Conservation (phyloP, 768 basidiomycete species). For the Hysterangium stoloniferum region DNA sequence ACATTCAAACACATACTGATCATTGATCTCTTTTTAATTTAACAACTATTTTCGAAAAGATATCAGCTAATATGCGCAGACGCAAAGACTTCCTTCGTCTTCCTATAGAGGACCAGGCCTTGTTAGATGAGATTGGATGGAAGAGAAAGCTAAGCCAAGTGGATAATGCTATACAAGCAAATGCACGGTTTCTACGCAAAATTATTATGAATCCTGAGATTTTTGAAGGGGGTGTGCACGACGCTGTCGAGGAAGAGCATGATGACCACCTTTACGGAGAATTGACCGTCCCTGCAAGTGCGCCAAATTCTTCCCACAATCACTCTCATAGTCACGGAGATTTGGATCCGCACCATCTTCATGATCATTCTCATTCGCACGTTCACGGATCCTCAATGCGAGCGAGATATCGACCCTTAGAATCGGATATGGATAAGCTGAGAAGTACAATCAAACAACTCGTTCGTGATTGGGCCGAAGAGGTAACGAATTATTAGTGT, state of each 20-base stretch:
- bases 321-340: slow-evolving; percentile 18
- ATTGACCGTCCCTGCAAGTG: not conserved
- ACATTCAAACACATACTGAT: not conserved
- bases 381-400: slow-evolving; percentile 19
- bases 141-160: slow-evolving; percentile 70
- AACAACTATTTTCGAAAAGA: slow-evolving; percentile 25
- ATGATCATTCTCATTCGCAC: slow-evolving; percentile 27
- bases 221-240: slow-evolving; percentile 48
- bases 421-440: slow-evolving; percentile 84
- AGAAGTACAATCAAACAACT: slow-evolving; percentile 89
- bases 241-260: slow-evolving; percentile 21
- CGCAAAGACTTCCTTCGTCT: slow-evolving; percentile 73
- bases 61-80: slow-evolving; percentile 55
- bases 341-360: slow-evolving; percentile 26
- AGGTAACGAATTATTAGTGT: too few species aligned
- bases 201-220: slow-evolving; percentile 79
- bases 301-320: not conserved
- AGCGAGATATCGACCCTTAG: slow-evolving; percentile 42
- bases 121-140: slow-evolving; percentile 66
- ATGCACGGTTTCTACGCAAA: slow-evolving; percentile 67
- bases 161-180: slow-evolving; percentile 73
- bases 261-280: slow-evolving; percentile 18
- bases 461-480: slow-evolving; percentile 86
- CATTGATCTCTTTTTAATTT: too few species aligned
- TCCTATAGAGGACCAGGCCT: slow-evolving; percentile 55